Evolutionary conservation across 257 asterid species (phyloP), one percentile per base, ranked within the genome.

Genomic region (Misopates orontium): DNA sequence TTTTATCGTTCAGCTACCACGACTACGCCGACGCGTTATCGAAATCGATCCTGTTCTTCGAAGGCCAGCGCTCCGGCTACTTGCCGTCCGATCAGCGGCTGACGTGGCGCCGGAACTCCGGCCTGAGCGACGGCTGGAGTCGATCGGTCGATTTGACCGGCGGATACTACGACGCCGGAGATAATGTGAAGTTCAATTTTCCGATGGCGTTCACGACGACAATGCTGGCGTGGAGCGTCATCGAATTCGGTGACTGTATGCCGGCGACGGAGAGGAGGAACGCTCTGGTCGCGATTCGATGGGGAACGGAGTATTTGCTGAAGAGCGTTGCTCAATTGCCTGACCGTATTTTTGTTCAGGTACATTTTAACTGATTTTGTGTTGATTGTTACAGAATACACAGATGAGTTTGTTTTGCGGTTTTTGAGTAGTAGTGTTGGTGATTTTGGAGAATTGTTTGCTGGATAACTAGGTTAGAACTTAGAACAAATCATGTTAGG

Each of bases 201-300:
- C 99, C 99, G 57, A 94, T 94, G 99, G 96, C 99, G 8, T 94
- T 90, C 81, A 90, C 97, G 60, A 81, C 96, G 71, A 94, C 99
- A 28, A 82, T 94, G 91, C 79, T 94, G 78, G 79, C 99, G 14
- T 94, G 99, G 99, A 85, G 99, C 66, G 96, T 90, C 23, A 67
- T 85, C 28, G 99, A 94, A 75, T 94, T 90, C 62, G 95, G 96
- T 0, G 77, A 77, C 3, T 40, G 10, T 20, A 90, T 94, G 98
- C 96, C 96, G 62, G 80, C 85, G 42, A 18, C 82, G 36, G 99
- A 94, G 69, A 45, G 77, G 75, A 70, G 95, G 82, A 85, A 88
- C 57, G 80, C 95, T 17, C 77, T 94, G 79, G 91, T 71, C 14
- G 96, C 97, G 13, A 75, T 88, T 57, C 67, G 79, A 67, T 94